A percentile compares a stretch with the other conserved stretches of the same genome.
Conservation (phyloP, 495 filamentous ascomycete species). For the Neurospora sp. region DNA sequence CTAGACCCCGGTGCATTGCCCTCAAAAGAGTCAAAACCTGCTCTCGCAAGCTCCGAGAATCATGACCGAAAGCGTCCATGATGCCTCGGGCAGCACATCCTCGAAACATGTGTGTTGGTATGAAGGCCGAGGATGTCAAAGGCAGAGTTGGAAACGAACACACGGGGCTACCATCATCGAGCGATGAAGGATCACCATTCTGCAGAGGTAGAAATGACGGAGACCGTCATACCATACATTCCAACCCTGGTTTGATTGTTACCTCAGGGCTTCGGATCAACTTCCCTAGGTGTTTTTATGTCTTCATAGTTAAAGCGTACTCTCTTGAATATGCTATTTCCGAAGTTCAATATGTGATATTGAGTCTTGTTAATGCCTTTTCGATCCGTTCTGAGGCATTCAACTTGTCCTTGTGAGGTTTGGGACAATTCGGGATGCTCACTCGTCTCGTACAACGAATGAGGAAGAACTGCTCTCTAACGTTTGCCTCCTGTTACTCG, state of each 20-base stretch:
- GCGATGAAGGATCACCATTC: neutral
- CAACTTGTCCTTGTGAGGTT: no score
- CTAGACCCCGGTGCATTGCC: neutral
- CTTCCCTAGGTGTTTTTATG: no score
- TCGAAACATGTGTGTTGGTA: neutral
- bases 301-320: no score
- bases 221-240: neutral
- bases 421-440: no score
- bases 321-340: no score
- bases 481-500: neutral
- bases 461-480: neutral
- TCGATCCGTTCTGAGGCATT: no score
- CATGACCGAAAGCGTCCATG: neutral
- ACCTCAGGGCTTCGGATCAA: no score
- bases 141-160: neutral
- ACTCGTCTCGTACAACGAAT: neutral
- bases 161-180: neutral
- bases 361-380: no score
- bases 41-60: neutral
- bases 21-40: neutral
- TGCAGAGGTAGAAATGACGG: neutral
- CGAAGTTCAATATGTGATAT: no score
- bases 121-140: neutral
- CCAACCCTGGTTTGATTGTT: no score
- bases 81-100: neutral